Evolutionary conservation across 257 asterid genomes (phyloP).

Genomic region (Verbena officinalis): DNA sequence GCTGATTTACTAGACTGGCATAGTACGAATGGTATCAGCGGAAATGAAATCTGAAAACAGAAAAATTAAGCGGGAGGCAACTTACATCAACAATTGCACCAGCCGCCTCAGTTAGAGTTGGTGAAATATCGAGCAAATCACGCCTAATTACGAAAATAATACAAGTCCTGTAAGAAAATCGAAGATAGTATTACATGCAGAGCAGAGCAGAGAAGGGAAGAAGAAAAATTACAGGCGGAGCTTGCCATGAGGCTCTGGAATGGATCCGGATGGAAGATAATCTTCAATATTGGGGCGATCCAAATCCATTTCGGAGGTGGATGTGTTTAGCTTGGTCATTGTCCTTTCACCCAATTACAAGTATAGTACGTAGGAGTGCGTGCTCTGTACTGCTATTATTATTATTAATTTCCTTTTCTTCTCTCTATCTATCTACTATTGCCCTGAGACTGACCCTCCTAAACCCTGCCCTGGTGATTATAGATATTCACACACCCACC

Average conservation of each 20-base stretch:
- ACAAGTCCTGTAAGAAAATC: not conserved
- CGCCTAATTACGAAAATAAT: conserved; percentile 45
- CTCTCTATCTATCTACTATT: not conserved
- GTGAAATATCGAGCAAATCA: conserved; percentile 93
- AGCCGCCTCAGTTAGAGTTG: conserved; percentile 93
- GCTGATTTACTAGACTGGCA: conserved; percentile 27
- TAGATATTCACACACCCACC: conserved; percentile 20
- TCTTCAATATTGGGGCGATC: conserved; percentile 94
- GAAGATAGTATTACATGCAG: conserved; percentile 8
- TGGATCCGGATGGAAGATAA: conserved; percentile 86
- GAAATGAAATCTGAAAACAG: not conserved
- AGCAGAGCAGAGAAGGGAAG: not conserved
- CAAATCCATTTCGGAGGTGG: conserved; percentile 83
- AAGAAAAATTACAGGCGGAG: conserved; percentile 64
- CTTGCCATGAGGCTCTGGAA: conserved; percentile 74
- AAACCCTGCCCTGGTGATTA: not conserved
- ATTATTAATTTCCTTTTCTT: not conserved
- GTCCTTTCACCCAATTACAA: not conserved
- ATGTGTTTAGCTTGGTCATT: conserved; percentile 53
- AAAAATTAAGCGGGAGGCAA: not conserved
- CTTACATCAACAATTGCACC: conserved; percentile 95
- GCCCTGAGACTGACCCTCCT: too few species aligned
- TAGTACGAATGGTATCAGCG: not conserved
- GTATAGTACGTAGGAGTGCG: conserved; percentile 13
- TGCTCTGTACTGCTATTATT: not conserved